Base-by-base conservation (phyloP, 2,329 filamentous ascomycete genomes). In the Gnomoniopsis smithogilvyi region DNA sequence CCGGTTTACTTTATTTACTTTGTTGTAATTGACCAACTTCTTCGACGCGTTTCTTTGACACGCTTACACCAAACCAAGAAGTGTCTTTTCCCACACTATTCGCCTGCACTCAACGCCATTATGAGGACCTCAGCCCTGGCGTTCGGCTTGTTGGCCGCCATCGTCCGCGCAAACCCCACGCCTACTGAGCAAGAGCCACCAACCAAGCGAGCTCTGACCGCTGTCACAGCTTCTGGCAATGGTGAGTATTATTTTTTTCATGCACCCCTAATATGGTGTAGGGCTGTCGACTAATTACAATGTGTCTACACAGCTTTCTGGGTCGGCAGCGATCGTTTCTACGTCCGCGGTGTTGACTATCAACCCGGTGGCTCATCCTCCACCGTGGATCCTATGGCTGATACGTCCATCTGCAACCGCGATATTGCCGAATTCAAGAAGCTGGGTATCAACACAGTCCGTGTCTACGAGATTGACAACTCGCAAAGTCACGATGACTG, bases 381-480 rank as follows among this genome's bases (percentile, higher is more conserved):
- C 62, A 77, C 78, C 65, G 54, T 66, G n/a, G 92, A 96, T 70
- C 92, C 92, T 62, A 87, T 96, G 55, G 87, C 90, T 63, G 87
- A 96, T 67, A 70, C 78, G 24, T 74, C 74, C 3, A 76, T 81
- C 69, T 96, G 93, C 84, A 82, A 84, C 73, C 89, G 92, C 64
- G 92, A 96, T 70, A 89, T 96, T 67, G 76, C 78, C 54, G 80
- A 91, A 72, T 96, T 96, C 85, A 84, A 91, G 79, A 84, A 92
- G 65, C 81, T 97, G 53, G 92, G 92, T 51, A 79, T 96, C 76
- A 97, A 97, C 81, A 92, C 92, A 26, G 81, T 97, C 70, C 92
- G 93, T 74, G 90, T 96, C 63, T 97, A 96, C 82, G 92, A 89
- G 17, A 87, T 96, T 66, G 93, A 97, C 80, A 96, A 96, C 82